phyloP scores from a whole-genome alignment of 2,329 filamentous ascomycete species.

The Fusarium palustre region DNA sequence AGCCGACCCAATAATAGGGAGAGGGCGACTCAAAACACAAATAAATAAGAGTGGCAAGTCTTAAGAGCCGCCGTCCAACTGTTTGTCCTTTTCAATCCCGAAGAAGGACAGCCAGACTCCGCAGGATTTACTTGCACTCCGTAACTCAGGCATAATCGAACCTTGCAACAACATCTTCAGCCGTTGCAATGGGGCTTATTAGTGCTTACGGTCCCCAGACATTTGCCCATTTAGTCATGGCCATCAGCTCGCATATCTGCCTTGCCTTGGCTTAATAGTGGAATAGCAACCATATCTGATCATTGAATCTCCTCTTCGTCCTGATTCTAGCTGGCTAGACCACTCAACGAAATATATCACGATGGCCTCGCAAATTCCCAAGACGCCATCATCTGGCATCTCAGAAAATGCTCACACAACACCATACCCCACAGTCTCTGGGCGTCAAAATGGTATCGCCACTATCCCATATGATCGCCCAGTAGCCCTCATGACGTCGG shows the following conservation, averaged over 20 bases:
- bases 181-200: slow-evolving; percentile 1
- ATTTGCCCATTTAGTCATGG: neutral
- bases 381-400: slow-evolving; percentile 23
- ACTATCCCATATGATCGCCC: slow-evolving; percentile 37
- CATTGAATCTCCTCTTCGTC: neutral
- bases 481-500: slow-evolving; percentile 42
- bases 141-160: neutral
- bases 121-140: neutral
- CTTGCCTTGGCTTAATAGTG: neutral
- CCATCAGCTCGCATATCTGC: neutral
- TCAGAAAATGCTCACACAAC: slow-evolving; percentile 11
- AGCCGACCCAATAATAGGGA: neutral
- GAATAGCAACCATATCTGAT: neutral
- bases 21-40: neutral
- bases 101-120: neutral
- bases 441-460: slow-evolving; percentile 21
- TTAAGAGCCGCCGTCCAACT: neutral
- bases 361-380: slow-evolving; percentile 31
- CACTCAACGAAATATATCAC: neutral
- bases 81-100: neutral
- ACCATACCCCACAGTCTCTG: slow-evolving; percentile 13
- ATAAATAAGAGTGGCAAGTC: neutral
- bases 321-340: neutral
- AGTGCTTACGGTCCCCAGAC: slow-evolving; percentile 23
- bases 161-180: slow-evolving; percentile 3